Evolutionary conservation across 1,284 basidiomycete species (phyloP), one percentile per base, ranked within the genome.

Genomic region (Cystobasidium sp.): DNA sequence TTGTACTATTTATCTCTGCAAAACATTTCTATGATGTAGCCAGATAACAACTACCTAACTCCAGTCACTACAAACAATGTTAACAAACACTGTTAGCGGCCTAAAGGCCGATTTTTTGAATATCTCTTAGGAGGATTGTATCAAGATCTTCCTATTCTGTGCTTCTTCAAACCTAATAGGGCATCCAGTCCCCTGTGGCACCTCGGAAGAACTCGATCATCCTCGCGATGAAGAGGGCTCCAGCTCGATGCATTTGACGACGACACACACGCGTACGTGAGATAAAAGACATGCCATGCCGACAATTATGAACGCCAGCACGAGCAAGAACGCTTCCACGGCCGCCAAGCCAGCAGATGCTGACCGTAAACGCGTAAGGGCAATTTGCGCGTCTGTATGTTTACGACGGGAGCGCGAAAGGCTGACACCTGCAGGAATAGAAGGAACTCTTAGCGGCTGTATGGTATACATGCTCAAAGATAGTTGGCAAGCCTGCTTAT

Each of bases 401-500:
- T 41, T 22, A 14, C 37, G 4, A 8, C 68, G 24, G 24, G 18
- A 39, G 1, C n/a, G 43, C 47, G 44, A 53, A 22, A 41, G 3
- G 20, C n/a, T n/a, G 8, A 39, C 41, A 37, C 39, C 31, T 16
- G 1, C 1, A 20, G 20, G 16, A 46, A 9, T 39, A 41, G 51
- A 6, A 72, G 69, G 70, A 73, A 20, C 51, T 73, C 7, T 52
- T 73, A 24, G 62, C 70, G 6, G 70, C 70, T 4, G 70, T 73
- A 16, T 73, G 62, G 62, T 73, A 73, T 49, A 65, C 70, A 9
- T 65, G 62, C 44, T 65, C 70, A 6, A 65, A 73, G 63, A 73
- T 73, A 43, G 63, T 73, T 44, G 64, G 64, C 53, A 44, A 7
- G 64, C 39, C 16, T 47, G 24, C 7, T 37, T 37, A 6, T 31